phyloP scores from a whole-genome alignment of 139 green algal species.

The Chlamydomonas incerta region DNA sequence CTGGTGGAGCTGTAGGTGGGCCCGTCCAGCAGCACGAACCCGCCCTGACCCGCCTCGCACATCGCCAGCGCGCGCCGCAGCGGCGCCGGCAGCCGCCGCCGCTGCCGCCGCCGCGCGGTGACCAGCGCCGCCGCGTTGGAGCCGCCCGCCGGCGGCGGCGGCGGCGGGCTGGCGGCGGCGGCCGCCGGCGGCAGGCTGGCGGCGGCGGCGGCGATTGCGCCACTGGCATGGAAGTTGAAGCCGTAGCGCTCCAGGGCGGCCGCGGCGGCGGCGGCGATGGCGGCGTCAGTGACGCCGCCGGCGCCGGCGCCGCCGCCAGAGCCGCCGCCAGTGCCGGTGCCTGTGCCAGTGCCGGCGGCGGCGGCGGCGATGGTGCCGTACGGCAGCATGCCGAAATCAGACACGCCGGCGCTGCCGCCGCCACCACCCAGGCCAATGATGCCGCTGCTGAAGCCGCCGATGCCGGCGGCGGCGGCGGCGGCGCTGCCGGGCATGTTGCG shows the following conservation, averaged over 20 bases:
- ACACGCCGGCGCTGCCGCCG: not conserved
- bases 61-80: constrained; percentile 31
- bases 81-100: constrained; percentile 9
- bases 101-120: not conserved
- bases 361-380: no score
- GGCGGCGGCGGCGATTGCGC: no score
- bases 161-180: no score
- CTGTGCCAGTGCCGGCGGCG: not conserved
- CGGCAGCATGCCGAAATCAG: not conserved
- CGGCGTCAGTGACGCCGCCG: not conserved
- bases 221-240: no score
- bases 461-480: no score
- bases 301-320: not conserved
- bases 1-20: constrained; percentile 25
- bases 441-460: no score
- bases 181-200: no score
- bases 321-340: not conserved
- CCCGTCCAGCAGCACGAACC: constrained; percentile 27
- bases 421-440: no score
- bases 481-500: no score
- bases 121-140: not conserved
- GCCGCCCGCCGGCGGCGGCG: no score
- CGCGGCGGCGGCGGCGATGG: no score
- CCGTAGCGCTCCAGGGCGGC: no score
- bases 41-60: constrained; percentile 23